Evolutionary conservation across 306 rosid genomes (phyloP), one percentile per base, ranked within the genome.

Genomic region (Vicia villosa): DNA sequence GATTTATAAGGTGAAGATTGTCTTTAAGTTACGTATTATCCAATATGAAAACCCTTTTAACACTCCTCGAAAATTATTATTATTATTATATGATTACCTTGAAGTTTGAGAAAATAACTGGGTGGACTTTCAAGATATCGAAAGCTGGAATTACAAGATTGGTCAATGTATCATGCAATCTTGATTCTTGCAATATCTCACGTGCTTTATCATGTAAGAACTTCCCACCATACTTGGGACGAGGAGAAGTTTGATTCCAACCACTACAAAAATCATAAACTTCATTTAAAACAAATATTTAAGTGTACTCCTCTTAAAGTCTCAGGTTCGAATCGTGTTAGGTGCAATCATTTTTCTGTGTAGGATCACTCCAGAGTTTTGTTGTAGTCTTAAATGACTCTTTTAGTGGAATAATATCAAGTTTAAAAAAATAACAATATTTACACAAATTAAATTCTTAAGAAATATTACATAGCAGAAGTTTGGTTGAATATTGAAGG

Each of bases 141-240:
- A 64, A 80, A n/a, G 77, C 19, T 41, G 84, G 80, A 11, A 80
- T 75, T n/a, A 80, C 77, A 57, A 72, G 72, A 21, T 67, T 71
- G 0, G 84, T 66, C 8, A 81, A 28, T 15, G 78, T 67, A 3
- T 76, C 19, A 2, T 24, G 12, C 16, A 81, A 52, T 6, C 84
- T 41, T 51, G 66, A 20, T 5, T 76, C 6, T 1, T 20, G 3
- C 57, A 81, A 43, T 6, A 60, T 1, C 0, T 68, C 32, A 24
- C 81, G 56, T 4, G 41, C 10, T 45, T 43, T 43, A 0, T 37
- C 3, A 6, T 8, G 83, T 19, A 79, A 45, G 40, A 43, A 64
- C 67, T 60, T 3, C 0, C 81, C 84, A 6, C 66, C 51, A 45
- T 40, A 71, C 72, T 66, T 72, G 0, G 84, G 78, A 64, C 57